Evolutionary conservation across 495 filamentous ascomycete species (phyloP).

Genomic region (Daldinia vernicosa): DNA sequence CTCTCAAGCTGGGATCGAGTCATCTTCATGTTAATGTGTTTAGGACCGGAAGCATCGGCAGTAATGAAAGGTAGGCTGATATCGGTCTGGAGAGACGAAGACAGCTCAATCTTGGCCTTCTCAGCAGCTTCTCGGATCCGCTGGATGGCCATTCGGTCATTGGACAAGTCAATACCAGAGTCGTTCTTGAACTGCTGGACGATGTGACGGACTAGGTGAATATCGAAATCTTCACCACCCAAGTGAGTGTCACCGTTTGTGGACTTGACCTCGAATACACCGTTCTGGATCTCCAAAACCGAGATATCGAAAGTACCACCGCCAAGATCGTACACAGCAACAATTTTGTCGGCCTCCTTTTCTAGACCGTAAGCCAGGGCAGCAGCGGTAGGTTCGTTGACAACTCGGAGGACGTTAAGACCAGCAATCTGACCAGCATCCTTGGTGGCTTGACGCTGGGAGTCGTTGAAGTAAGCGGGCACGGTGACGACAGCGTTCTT

Average conservation of each 20-base stretch:
- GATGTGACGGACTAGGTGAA: conserved; percentile 91
- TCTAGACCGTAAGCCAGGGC: conserved; percentile 95
- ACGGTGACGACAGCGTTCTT: conserved; percentile 98
- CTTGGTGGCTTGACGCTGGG: conserved; percentile 97
- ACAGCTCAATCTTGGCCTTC: conserved; percentile 99
- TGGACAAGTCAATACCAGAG: conserved; percentile 86
- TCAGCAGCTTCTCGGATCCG: conserved; percentile 98
- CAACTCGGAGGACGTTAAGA: conserved; percentile 94
- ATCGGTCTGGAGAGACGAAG: conserved; percentile 94
- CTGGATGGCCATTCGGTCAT: conserved; percentile 98
- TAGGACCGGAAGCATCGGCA: conserved; percentile 90
- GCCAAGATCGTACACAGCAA: conserved; percentile 97
- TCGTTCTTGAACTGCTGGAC: conserved; percentile 97
- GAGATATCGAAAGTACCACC: conserved; percentile 99
- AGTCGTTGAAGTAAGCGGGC: conserved; percentile 98
- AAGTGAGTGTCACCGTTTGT: conserved; percentile 99
- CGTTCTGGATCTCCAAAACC: conserved; percentile 95
- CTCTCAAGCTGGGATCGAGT: conserved; percentile 91
- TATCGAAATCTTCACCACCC: conserved; percentile 99
- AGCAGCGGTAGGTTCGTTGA: conserved; percentile 96
- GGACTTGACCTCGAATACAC: conserved; percentile 98
- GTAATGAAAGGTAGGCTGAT: conserved; percentile 99
- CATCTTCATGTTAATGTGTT: conserved; percentile 97
- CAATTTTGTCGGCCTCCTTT: conserved; percentile 88
- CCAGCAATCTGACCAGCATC: conserved; percentile 96